phyloP scores from a whole-genome alignment of 441 rosid genomes.

The Pelargonium cotyledonis region DNA sequence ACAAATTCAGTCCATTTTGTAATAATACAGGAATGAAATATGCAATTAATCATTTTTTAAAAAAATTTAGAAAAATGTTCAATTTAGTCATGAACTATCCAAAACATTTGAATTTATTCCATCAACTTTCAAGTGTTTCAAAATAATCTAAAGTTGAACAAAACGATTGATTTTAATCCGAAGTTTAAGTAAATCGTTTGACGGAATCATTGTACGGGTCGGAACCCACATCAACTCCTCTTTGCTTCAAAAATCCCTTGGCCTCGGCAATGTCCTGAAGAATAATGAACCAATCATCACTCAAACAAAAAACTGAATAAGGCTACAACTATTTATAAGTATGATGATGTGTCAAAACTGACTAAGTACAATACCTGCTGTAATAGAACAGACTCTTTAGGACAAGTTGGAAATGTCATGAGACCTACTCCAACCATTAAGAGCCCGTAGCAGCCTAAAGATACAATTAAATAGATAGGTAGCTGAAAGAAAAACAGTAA shows the following conservation, averaged over 20 bases:
- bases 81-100: too few relatives aligned
- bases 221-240: constrained; percentile 56
- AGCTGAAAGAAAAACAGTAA: constrained; percentile 33
- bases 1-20: too few relatives aligned
- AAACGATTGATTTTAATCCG: too few relatives aligned
- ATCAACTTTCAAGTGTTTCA: too few relatives aligned
- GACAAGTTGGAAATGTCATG: constrained; percentile 84
- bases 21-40: too few relatives aligned
- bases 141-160: too few relatives aligned
- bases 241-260: constrained; percentile 53
- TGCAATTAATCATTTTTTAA: too few relatives aligned
- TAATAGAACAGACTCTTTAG: constrained; percentile 70
- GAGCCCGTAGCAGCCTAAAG: constrained; percentile 87
- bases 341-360: neutral
- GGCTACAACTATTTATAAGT: neutral
- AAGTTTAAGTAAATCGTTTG: too few relatives aligned
- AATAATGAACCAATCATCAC: neutral
- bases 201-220: constrained; percentile 27
- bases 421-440: constrained; percentile 87
- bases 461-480: constrained; percentile 65
- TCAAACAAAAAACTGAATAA: neutral
- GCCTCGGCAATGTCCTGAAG: constrained; percentile 59
- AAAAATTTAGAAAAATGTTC: too few relatives aligned
- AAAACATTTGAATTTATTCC: too few relatives aligned
- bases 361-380: constrained; percentile 46